phyloP scores from a whole-genome alignment of 805 yeast species.

The Starmerella tilneyi region DNA sequence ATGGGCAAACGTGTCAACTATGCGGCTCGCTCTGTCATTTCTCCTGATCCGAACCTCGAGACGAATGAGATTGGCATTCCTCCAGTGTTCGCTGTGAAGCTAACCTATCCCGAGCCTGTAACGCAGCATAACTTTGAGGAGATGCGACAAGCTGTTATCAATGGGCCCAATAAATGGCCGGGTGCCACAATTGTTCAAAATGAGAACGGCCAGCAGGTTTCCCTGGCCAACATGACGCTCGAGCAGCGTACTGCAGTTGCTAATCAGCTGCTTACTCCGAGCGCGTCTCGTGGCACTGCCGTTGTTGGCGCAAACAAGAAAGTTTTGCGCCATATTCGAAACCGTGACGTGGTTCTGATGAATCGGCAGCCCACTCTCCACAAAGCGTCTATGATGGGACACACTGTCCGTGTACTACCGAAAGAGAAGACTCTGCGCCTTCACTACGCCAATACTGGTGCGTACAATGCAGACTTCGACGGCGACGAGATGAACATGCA shows the following conservation, averaged over 20 bases:
- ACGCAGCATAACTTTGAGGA: slow-evolving; percentile 84
- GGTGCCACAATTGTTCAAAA: slow-evolving; percentile 95
- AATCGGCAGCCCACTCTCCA: slow-evolving; percentile 98
- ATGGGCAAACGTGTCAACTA: slow-evolving; percentile 99
- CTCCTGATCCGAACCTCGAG: slow-evolving; percentile 97
- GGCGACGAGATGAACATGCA: slow-evolving; percentile 99
- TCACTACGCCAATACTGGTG: slow-evolving; percentile 98
- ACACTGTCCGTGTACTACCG: slow-evolving; percentile 89
- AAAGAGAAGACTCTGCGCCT: slow-evolving; percentile 93
- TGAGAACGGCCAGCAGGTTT: slow-evolving; percentile 79
- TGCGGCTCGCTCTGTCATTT: slow-evolving; percentile 97
- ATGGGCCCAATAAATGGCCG: slow-evolving; percentile 98
- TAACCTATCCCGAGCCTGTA: slow-evolving; percentile 97
- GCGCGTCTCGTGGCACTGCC: slow-evolving; percentile 11
- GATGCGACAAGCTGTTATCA: slow-evolving; percentile 85
- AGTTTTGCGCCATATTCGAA: slow-evolving; percentile 87
- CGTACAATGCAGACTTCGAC: slow-evolving; percentile 97
- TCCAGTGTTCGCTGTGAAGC: slow-evolving; percentile 90
- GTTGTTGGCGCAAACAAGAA: slow-evolving; percentile 56
- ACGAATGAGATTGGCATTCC: slow-evolving; percentile 98
- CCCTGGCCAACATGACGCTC: slow-evolving; percentile 74
- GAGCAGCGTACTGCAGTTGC: slow-evolving; percentile 95
- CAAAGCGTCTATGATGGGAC: slow-evolving; percentile 99
- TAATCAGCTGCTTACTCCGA: slow-evolving; percentile 84
- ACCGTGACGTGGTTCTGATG: slow-evolving; percentile 93